Conservation (phyloP, 257 asterid genomes). For the Rehmannia glutinosa region DNA sequence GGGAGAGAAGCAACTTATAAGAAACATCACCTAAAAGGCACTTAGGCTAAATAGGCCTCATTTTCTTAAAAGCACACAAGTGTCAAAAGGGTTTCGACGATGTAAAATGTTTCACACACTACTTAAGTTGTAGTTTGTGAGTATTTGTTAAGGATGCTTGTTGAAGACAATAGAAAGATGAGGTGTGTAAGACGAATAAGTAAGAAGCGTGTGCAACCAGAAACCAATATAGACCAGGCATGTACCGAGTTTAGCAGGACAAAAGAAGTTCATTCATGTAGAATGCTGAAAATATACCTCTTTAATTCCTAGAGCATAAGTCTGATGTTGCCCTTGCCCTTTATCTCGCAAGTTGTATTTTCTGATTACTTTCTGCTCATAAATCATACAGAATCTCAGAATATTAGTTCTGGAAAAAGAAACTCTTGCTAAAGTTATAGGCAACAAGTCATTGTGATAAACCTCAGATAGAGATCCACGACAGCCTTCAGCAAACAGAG, state of each 20-base stretch:
- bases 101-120: neutral
- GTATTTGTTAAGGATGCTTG: neutral
- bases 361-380: slow-evolving; percentile 56
- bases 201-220: slow-evolving; percentile 9
- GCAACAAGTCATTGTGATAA: slow-evolving; percentile 11
- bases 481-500: slow-evolving; percentile 95
- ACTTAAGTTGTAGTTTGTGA: neutral
- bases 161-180: neutral
- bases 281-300: slow-evolving; percentile 54
- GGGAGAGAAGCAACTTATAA: neutral
- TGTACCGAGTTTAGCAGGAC: neutral
- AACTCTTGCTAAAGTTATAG: slow-evolving; percentile 1
- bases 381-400: slow-evolving; percentile 12
- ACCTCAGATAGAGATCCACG: slow-evolving; percentile 99
- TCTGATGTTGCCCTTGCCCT: slow-evolving; percentile 94
- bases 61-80: slow-evolving; percentile 2
- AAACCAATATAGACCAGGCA: slow-evolving; percentile 1
- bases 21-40: neutral
- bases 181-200: neutral
- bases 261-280: slow-evolving; percentile 10
- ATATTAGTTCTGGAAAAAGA: neutral
- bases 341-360: slow-evolving; percentile 77
- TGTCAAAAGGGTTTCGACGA: neutral
- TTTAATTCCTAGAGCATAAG: slow-evolving; percentile 95
- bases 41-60: neutral